Conservation (phyloP, 2,329 filamentous ascomycete species). For the Teratosphaeria nubilosa region DNA sequence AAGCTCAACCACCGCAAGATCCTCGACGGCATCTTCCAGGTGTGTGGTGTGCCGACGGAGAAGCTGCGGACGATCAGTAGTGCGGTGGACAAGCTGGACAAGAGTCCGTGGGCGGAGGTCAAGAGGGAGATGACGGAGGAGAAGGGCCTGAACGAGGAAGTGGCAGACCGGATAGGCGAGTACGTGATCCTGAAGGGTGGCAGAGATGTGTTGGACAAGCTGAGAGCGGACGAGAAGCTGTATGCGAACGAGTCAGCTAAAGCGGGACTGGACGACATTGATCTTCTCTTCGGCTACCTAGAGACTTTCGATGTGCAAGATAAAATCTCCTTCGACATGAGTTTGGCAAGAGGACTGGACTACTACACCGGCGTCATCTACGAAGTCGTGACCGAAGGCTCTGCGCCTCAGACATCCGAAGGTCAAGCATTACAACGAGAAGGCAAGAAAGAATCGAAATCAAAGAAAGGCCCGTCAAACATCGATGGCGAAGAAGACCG, state of each 20-base stretch:
- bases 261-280: constrained; percentile 71
- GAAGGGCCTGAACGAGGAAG: constrained; percentile 65
- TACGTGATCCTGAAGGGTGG: constrained; percentile 75
- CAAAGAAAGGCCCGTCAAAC: constrained; percentile 30
- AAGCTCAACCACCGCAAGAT: constrained; percentile 95
- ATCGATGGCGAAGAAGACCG: constrained; percentile 51
- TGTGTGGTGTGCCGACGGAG: constrained; percentile 77
- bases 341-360: constrained; percentile 80
- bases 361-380: constrained; percentile 89
- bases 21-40: constrained; percentile 81
- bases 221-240: constrained; percentile 49
- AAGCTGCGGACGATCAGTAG: constrained; percentile 85
- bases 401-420: constrained; percentile 44
- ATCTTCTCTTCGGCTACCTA: constrained; percentile 70
- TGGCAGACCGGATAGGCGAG: constrained; percentile 79
- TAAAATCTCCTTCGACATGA: constrained; percentile 78
- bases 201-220: constrained; percentile 54
- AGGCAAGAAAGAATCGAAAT: constrained; percentile 41
- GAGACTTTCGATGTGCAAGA: constrained; percentile 64
- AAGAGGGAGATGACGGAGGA: constrained; percentile 87
- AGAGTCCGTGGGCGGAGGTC: constrained; percentile 77
- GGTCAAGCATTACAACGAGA: constrained; percentile 36
- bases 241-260: constrained; percentile 64
- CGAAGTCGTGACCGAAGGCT: constrained; percentile 76
- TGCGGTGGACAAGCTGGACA: constrained; percentile 93